Evolutionary conservation across 306 rosid genomes (phyloP).

Genomic region (Malus fusca): DNA sequence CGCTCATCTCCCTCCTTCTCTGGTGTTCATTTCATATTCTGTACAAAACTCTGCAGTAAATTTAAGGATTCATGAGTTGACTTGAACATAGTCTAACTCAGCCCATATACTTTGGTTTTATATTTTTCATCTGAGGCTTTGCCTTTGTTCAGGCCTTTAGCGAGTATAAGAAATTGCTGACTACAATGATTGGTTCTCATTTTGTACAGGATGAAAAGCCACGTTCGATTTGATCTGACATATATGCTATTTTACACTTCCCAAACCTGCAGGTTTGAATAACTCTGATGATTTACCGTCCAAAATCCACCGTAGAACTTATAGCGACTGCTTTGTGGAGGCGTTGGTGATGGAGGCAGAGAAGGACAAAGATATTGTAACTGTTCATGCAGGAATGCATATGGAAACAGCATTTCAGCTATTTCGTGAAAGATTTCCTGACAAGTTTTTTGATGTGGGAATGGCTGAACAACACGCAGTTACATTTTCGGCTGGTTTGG

Average conservation of each 20-base stretch:
- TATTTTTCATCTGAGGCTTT: neutral
- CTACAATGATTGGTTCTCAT: neutral
- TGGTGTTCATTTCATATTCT: slow-evolving; percentile 2
- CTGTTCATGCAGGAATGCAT: slow-evolving; percentile 75
- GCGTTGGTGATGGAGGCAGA: slow-evolving; percentile 64
- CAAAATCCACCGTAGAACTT: slow-evolving; percentile 38
- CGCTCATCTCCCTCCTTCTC: neutral
- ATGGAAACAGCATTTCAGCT: slow-evolving; percentile 64
- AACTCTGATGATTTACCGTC: slow-evolving; percentile 18
- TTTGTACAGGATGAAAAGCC: slow-evolving; percentile 3
- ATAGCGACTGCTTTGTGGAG: slow-evolving; percentile 78
- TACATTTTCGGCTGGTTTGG: slow-evolving; percentile 85
- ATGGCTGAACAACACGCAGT: slow-evolving; percentile 99
- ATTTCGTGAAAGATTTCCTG: slow-evolving; percentile 66
- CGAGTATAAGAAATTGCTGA: neutral
- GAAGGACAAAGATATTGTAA: slow-evolving; percentile 74
- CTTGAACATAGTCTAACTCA: neutral
- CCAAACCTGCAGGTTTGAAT: slow-evolving; percentile 42
- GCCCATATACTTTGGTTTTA: neutral
- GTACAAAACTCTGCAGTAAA: neutral
- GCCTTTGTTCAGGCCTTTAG: neutral
- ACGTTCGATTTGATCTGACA: neutral
- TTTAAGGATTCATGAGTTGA: neutral
- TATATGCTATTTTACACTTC: slow-evolving; percentile 8
- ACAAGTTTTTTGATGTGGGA: slow-evolving; percentile 77